These are phyloP conservation scores for Metroxylon sagu DNA, from an alignment of 176 grass and related monocot genomes.

Conservation along the genomic window DNA sequence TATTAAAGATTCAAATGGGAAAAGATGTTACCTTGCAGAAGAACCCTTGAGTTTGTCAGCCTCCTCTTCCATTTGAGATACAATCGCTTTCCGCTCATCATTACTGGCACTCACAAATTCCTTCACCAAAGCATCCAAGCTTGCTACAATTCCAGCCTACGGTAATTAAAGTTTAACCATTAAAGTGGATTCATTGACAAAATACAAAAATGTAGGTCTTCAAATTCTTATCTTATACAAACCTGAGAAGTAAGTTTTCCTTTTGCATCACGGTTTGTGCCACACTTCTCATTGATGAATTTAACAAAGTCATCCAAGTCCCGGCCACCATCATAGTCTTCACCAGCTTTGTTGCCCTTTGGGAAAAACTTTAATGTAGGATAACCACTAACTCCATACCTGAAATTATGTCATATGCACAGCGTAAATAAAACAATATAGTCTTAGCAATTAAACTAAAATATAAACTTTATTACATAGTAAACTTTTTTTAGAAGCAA, in stretches of 20 bases:
- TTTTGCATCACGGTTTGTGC: slow-evolving; percentile 71
- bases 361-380: slow-evolving; percentile 97
- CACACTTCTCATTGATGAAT: slow-evolving; percentile 93
- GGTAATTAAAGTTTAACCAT: slow-evolving; percentile 13
- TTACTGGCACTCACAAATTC: slow-evolving; percentile 55
- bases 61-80: slow-evolving; percentile 75
- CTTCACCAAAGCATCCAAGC: slow-evolving; percentile 72
- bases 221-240: background rate
- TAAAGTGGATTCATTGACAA: background rate
- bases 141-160: slow-evolving; percentile 68
- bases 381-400: slow-evolving; percentile 88
- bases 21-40: slow-evolving; percentile 57
- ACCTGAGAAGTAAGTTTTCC: slow-evolving; percentile 82
- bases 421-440: background rate
- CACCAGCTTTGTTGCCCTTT: slow-evolving; percentile 87
- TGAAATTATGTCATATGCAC: slow-evolving; percentile 20
- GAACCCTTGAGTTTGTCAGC: slow-evolving; percentile 68
- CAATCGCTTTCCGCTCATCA: slow-evolving; percentile 56
- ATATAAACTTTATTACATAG: no score
- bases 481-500: no score
- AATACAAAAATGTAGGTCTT: background rate
- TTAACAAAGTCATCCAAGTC: slow-evolving; percentile 93
- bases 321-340: slow-evolving; percentile 75
- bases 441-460: no score
- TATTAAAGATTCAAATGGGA: no score